Evolutionary conservation across 768 basidiomycete species (phyloP), one percentile per base, ranked within the genome.

Genomic region (Porphyrellus cyaneotinctus): DNA sequence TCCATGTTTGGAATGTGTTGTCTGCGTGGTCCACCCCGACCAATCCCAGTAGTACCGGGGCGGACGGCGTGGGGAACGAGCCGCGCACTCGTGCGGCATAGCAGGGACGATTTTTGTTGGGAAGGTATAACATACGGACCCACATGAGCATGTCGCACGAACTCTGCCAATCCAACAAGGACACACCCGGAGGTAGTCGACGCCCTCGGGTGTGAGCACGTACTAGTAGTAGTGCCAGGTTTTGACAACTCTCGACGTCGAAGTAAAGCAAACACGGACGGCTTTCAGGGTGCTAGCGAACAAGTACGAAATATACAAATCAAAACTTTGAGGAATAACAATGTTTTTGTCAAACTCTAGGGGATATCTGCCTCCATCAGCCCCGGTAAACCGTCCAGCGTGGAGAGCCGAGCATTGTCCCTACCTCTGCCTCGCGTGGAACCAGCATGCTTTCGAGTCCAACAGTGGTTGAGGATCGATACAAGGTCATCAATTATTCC

Each of bases 181-280:
- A n/a, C n/a, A n/a, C n/a, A n/a, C n/a, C n/a, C n/a, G n/a, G n/a
- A n/a, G n/a, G n/a, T n/a, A 39, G 2, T 42, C 39, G 23, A 98
- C 87, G 67, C 97, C 97, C 74, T 98, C 97, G 47, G 92, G 87
- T 64, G 95, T 99, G 67, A 99, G 81, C 67, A 84, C 82, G 77
- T 98, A 99, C 78, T 98, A 99, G 77, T 97, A 99, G 81, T 85
- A 97, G 69, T 97, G 94, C 97, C 97, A 99, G 62, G 97, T 99
- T 84, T 97, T 97, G 78, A 98, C 93, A 73, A 78, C 95, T 69
- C 73, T 79, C 38, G 82, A 84, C 59, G 79, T 85, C 61, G 23
- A n/a, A n/a, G n/a, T n/a, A n/a, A n/a, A n/a, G n/a, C n/a, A n/a
- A n/a, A n/a, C n/a, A n/a, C n/a, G n/a, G n/a, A n/a, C n/a, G n/a